Conservation (phyloP, 1,284 basidiomycete genomes). For the Lentinus polychrous region DNA sequence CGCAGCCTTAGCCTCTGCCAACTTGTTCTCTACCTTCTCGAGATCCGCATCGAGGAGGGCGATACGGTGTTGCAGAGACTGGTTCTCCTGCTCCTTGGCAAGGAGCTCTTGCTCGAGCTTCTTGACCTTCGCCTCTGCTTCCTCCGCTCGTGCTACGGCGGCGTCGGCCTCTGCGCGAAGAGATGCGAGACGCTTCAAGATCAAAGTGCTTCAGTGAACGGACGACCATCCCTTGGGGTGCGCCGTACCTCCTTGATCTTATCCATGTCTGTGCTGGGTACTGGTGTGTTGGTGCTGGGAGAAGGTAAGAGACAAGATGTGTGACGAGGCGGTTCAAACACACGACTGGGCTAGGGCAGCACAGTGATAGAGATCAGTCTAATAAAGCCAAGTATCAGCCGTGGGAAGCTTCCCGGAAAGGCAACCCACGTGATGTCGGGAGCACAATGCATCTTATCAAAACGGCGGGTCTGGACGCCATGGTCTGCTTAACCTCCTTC, state of each 20-base stretch:
- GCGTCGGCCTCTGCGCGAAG: constrained; percentile 86
- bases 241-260: constrained; percentile 64
- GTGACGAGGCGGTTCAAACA: constrained; percentile 12
- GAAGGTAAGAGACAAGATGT: constrained; percentile 12
- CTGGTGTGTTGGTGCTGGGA: constrained; percentile 10
- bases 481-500: neutral
- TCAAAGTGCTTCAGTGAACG: neutral
- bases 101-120: constrained; percentile 75
- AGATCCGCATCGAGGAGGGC: constrained; percentile 65
- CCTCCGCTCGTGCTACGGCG: constrained; percentile 75
- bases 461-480: neutral
- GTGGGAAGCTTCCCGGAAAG: constrained; percentile 21
- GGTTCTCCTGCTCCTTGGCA: constrained; percentile 84
- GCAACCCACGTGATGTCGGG: neutral
- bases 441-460: constrained; percentile 1
- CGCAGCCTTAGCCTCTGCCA: constrained; percentile 65
- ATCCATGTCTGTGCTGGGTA: constrained; percentile 44
- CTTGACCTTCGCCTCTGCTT: constrained; percentile 84
- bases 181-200: constrained; percentile 53
- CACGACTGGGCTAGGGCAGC: constrained; percentile 21
- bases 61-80: constrained; percentile 79
- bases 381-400: constrained; percentile 19
- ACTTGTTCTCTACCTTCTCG: constrained; percentile 71
- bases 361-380: constrained; percentile 19
- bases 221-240: neutral